Conservation (phyloP, 2,329 filamentous ascomycete species). For the Penicillium verrucosum region DNA sequence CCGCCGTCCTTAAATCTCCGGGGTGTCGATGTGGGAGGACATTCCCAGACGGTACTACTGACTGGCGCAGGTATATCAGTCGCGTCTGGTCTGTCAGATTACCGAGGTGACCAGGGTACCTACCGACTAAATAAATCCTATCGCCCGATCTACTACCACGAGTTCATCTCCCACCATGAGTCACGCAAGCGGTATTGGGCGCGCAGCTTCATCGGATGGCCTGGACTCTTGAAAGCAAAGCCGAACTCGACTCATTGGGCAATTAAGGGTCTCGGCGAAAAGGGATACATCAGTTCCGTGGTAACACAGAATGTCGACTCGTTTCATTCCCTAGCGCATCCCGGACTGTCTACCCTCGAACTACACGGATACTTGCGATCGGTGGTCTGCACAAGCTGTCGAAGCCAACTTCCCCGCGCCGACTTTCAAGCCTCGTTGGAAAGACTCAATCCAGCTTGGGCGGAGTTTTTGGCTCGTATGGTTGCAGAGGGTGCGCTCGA, state of each 20-base stretch:
- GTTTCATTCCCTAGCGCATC: slow-evolving; percentile 78
- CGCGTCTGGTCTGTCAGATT: slow-evolving; percentile 88
- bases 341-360: slow-evolving; percentile 70
- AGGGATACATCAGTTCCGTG: slow-evolving; percentile 71
- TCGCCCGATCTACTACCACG: slow-evolving; percentile 86
- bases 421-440: slow-evolving; percentile 74
- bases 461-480: slow-evolving; percentile 68
- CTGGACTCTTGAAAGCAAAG: slow-evolving; percentile 69
- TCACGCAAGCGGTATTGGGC: slow-evolving; percentile 94
- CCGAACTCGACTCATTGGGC: slow-evolving; percentile 80
- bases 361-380: slow-evolving; percentile 87
- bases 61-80: slow-evolving; percentile 92
- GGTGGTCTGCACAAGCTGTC: slow-evolving; percentile 77
- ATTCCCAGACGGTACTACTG: slow-evolving; percentile 61
- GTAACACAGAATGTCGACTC: slow-evolving; percentile 98
- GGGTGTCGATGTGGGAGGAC: slow-evolving; percentile 39
- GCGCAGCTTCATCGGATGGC: slow-evolving; percentile 89
- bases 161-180: slow-evolving; percentile 79
- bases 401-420: slow-evolving; percentile 65
- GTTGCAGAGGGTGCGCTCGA: slow-evolving; percentile 71
- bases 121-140: slow-evolving; percentile 90
- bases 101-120: slow-evolving; percentile 82
- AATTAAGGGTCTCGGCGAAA: slow-evolving; percentile 65
- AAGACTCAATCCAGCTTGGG: slow-evolving; percentile 81
- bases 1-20: slow-evolving; percentile 52